Evolutionary conservation across 768 basidiomycete species (phyloP), one percentile per base, ranked within the genome.

Genomic region (Mycena sanguinolenta): DNA sequence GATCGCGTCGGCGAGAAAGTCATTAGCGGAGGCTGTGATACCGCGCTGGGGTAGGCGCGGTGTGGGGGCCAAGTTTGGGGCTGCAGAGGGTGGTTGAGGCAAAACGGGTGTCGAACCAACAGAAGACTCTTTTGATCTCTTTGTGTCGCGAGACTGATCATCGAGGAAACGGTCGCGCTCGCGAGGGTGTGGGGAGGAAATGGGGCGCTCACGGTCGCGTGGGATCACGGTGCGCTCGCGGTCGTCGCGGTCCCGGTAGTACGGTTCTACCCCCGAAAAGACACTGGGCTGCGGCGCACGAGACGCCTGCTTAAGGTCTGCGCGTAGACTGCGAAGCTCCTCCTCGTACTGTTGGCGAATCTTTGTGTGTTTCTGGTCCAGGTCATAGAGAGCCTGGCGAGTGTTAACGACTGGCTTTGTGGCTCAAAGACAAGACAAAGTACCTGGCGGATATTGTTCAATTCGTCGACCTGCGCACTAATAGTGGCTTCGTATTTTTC

Each of bases 261-360:
- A 65, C 5, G 57, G 12, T 28, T 65, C 72, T 21, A 58, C 28
- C 14, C 13, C 46, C 8, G 36, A 2, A 42, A 67, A 63, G 23
- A 53, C 21, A 23, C 42, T 53, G 8, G 70, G 39, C 39, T 57
- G 67, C 19, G 50, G 34, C 0, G 27, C 52, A 13, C 65, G 70
- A 6, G 65, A 34, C 75, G 71, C 62, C 67, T 83, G 84, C 13
- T 88, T 85, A 34, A 94, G 83, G 76, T 95, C 93, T 6, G 87
- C 82, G n/a, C 95, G 87, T 17, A 95, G 85, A 36, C 90, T 85
- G 12, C 84, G 82, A 65, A 97, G 82, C 73, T 98, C 96, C 2
- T 94, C 91, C 76, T 98, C 96, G 76, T 95, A 97, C 76, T 92
- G 90, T 71, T 92, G 89, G 46, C 95, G 88, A 62, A 95, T 89